Base-by-base conservation (phyloP, 306 rosid species). In the Castanea sativa region DNA sequence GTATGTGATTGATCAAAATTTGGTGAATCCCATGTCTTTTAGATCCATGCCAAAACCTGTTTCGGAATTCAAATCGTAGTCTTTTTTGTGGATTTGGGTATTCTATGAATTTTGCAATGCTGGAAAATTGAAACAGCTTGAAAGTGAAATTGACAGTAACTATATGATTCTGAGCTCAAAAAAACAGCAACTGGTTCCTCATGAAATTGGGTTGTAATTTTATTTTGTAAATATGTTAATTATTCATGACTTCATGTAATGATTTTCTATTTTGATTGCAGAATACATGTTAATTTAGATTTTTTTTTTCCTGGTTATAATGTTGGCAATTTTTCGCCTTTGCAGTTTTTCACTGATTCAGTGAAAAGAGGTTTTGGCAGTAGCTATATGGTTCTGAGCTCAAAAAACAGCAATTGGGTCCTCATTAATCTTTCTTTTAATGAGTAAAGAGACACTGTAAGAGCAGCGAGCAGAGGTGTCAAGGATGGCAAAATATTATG, bases 401-500 rank as follows among this genome's bases (percentile, higher is more conserved):
- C 10, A 12, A 69, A n/a, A 0, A 73, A 43, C 70, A n/a, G 72
- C 14, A 32, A 19, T 70, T 76, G 75, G 38, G 85, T 49, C 68
- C 29, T 57, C 65, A 71, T 57, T 65, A 69, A 25, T 35, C 71
- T 73, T 67, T 85, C 16, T 68, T 81, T 6, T 18, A 77, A 79
- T 81, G 85, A 81, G 78, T 78, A 61, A 58, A 83, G 78, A 73
- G 69, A 76, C 74, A 75, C 75, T 56, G 38, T 38, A 43, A 35
- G 78, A 76, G 82, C 60, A 73, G 64, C 76, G 71, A 74, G 82
- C 38, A 30, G 73, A 63, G 73, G 49, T 53, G 75, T 35, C 33
- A 51, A 18, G 78, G 78, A 95, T 90, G 98, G 89, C 89, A 56
- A 90, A 79, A 71, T 95, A 92, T 88, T 95, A 90, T 81, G 95